Conservation (phyloP, 768 basidiomycete species). For the Austroboletus eburneus region DNA sequence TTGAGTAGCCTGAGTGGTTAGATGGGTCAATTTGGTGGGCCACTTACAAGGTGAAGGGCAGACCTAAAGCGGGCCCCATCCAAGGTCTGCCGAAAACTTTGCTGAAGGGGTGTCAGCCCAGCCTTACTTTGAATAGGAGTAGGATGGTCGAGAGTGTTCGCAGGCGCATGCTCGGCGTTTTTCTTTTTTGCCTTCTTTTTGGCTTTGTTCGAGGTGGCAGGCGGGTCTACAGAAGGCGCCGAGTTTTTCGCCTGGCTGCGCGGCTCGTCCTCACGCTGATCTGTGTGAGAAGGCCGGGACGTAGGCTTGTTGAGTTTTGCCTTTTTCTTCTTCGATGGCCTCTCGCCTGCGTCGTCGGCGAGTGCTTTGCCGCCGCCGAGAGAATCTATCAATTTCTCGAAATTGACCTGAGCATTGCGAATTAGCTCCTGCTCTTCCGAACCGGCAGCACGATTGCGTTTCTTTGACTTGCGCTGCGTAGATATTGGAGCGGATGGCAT, state of each 20-base stretch:
- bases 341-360: conserved; percentile 21
- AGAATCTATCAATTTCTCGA: conserved; percentile 58
- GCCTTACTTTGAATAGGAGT: conserved; percentile 9
- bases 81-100: conserved; percentile 70
- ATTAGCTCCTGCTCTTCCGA: conserved; percentile 36
- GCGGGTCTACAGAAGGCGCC: conserved; percentile 10
- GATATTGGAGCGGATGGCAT: conserved; percentile 41
- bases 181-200: conserved; percentile 20
- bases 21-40: conserved; percentile 6
- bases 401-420: conserved; percentile 42
- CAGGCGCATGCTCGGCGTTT: conserved; percentile 15
- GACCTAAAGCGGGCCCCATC: conserved; percentile 88
- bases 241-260: conserved; percentile 5
- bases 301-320: conserved; percentile 1
- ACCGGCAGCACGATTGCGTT: conserved; percentile 50
- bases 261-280: conserved; percentile 5
- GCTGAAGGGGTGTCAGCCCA: conserved; percentile 69
- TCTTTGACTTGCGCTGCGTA: conserved; percentile 33
- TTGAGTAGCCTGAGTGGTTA: conserved; percentile 69
- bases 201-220: conserved; percentile 3
- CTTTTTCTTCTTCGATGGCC: conserved; percentile 19
- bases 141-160: conserved; percentile 18
- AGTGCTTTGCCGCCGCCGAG: conserved; percentile 37
- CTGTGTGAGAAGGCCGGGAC: conserved; percentile 3
- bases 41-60: neutral